Evolutionary conservation across 2,329 filamentous ascomycete species (phyloP), one percentile per base, ranked within the genome.

Genomic region (Pseudogymnoascus sp.): DNA sequence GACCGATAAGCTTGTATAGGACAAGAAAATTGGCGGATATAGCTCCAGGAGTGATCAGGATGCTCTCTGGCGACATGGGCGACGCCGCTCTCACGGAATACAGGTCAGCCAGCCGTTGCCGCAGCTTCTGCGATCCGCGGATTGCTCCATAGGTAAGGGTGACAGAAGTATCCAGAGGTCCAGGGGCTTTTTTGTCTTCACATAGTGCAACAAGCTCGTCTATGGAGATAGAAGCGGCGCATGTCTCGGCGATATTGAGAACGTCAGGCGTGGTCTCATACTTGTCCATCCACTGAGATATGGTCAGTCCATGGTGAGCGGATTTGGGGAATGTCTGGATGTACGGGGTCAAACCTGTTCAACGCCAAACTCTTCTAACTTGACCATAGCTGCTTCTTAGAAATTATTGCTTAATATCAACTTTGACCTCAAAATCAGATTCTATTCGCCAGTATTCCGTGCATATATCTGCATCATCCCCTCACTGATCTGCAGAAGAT

Each of bases 11-110:
- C 0, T 87, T 80, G 73, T 92, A 92, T 6, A 94, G 81, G 2
- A 86, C 77, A n/a, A 94, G 76, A 69, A 91, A 90, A 71, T 96
- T 96, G n/a, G 91, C 91, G 5, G 84, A 81, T 60, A 95, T 95
- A 12, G 90, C 91, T 8, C 92, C 92, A 31, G 88, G 84, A 0
- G 90, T 91, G 64, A 93, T 86, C 62, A 95, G 75, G 42, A 96
- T 81, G 69, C 89, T 85, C 14, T 91, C 84, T 1, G 72, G 76
- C 16, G 79, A 74, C 10, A 84, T 72, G 4, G 77, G 76, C 1
- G 74, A 76, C 1, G 74, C 73, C 65, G 75, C 75, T 65, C 84
- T 82, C 21, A 79, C 78, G 4, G 84, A 84, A 71, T 90, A 90
- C 3, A 90, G 78, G 16, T 80, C 77, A 5, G 88, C 83, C 12